Evolutionary conservation across 2,329 filamentous ascomycete genomes (phyloP).

Genomic region (Cladosporium sp.): DNA sequence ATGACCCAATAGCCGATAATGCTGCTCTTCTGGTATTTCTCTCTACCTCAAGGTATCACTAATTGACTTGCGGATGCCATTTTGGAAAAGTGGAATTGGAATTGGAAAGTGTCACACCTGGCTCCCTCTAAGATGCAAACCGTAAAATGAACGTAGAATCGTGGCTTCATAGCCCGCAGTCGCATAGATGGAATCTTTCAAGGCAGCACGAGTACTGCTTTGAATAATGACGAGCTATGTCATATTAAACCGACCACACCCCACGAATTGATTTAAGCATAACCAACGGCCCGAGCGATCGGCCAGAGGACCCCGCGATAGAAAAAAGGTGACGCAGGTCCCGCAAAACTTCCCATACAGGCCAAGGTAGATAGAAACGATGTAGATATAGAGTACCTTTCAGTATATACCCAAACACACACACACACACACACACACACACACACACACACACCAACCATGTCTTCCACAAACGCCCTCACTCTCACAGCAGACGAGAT

Average conservation of each 20-base stretch:
- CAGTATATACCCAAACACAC: background rate
- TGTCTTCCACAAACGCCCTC: conserved; percentile 17
- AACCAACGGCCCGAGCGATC: conserved; percentile 4
- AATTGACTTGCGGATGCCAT: background rate
- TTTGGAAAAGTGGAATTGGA: background rate
- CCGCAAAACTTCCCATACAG: conserved; percentile 2
- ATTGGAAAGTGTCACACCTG: background rate
- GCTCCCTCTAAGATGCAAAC: background rate
- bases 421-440: background rate
- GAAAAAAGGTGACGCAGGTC: conserved; percentile 12
- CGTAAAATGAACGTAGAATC: too few relatives aligned
- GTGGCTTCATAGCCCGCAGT: too few relatives aligned
- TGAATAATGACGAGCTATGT: background rate
- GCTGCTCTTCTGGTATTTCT: background rate
- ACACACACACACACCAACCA: conserved; percentile 1
- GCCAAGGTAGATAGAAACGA: background rate
- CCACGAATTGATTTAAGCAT: background rate
- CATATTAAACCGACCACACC: background rate
- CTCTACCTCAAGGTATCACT: background rate
- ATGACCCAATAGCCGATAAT: background rate
- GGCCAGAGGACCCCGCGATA: conserved; percentile 2
- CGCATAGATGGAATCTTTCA: background rate
- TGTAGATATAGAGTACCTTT: background rate
- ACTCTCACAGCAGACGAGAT: conserved; percentile 73
- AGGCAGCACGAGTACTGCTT: background rate